These are phyloP conservation scores for Syzygium grande DNA, from an alignment of 345 rosid genomes.

Conservation along the genomic window DNA sequence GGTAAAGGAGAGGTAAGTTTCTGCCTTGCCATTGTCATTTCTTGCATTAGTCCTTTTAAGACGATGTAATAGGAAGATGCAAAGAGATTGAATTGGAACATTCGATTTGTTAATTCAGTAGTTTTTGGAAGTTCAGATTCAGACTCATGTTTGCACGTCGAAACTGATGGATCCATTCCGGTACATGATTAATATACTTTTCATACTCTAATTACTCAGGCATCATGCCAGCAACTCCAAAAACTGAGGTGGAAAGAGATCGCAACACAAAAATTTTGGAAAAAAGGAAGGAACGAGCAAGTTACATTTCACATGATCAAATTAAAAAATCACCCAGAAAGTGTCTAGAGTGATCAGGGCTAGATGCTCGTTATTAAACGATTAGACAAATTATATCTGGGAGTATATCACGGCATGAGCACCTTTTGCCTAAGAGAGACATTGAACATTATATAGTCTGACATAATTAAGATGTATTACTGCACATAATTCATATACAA, in stretches of 20 bases:
- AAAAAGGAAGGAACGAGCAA: background rate
- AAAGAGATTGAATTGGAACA: background rate
- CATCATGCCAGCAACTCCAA: background rate
- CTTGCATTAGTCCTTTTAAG: background rate
- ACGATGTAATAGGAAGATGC: background rate
- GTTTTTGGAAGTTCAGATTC: background rate
- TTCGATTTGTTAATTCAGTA: too few species aligned
- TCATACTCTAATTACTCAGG: background rate
- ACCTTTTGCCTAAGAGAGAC: background rate
- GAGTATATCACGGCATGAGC: background rate
- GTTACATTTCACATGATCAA: background rate
- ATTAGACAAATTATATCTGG: background rate
- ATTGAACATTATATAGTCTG: background rate
- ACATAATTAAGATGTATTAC: background rate
- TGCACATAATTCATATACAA: background rate
- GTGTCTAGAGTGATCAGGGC: background rate
- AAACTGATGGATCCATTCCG: too few species aligned
- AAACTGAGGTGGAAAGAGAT: background rate
- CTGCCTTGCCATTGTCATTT: background rate
- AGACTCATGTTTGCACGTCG: too few species aligned
- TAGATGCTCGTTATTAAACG: background rate
- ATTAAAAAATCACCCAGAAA: background rate
- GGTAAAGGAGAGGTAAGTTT: conserved; percentile 36
- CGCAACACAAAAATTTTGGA: background rate
- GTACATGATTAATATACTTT: background rate